Conservation (phyloP, 2,329 filamentous ascomycete genomes). For the Exserohilum rostratum region DNA sequence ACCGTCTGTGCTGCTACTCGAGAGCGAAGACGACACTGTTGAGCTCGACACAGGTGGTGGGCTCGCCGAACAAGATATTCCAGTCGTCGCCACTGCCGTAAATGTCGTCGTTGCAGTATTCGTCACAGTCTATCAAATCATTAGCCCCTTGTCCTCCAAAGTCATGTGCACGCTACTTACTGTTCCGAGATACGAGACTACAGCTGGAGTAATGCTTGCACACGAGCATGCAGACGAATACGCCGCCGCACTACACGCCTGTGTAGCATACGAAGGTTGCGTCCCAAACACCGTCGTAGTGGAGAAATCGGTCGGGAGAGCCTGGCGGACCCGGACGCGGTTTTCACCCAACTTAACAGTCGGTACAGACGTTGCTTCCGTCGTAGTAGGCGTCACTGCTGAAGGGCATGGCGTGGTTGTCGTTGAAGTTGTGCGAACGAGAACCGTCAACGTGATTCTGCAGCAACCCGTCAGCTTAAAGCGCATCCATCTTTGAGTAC, state of each 20-base stretch:
- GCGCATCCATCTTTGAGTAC: not conserved
- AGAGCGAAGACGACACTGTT: not conserved
- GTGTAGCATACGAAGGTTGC: slow-evolving; percentile 32
- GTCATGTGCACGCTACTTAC: slow-evolving; percentile 17
- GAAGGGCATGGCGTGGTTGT: slow-evolving; percentile 15
- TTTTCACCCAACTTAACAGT: not conserved
- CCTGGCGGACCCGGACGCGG: slow-evolving; percentile 13
- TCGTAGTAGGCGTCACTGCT: slow-evolving; percentile 1
- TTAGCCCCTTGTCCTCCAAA: slow-evolving; percentile 7
- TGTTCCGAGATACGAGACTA: slow-evolving; percentile 22
- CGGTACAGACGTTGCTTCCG: not conserved
- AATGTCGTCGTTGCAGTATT: slow-evolving; percentile 19
- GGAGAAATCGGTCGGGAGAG: slow-evolving; percentile 10
- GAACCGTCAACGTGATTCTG: slow-evolving; percentile 18
- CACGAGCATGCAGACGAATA: slow-evolving; percentile 40
- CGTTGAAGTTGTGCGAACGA: slow-evolving; percentile 14
- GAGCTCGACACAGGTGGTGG: slow-evolving; percentile 1
- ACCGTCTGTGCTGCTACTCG: slow-evolving; percentile 3
- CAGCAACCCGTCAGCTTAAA: not conserved
- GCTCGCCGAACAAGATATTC: slow-evolving; percentile 10
- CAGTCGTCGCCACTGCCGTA: slow-evolving; percentile 15
- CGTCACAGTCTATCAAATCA: slow-evolving; percentile 16
- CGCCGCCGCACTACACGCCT: slow-evolving; percentile 16
- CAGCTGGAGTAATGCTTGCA: slow-evolving; percentile 23
- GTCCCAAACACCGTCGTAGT: slow-evolving; percentile 25